phyloP scores from a whole-genome alignment of 2,329 filamentous ascomycete species.

The Sarocladium kiliense region DNA sequence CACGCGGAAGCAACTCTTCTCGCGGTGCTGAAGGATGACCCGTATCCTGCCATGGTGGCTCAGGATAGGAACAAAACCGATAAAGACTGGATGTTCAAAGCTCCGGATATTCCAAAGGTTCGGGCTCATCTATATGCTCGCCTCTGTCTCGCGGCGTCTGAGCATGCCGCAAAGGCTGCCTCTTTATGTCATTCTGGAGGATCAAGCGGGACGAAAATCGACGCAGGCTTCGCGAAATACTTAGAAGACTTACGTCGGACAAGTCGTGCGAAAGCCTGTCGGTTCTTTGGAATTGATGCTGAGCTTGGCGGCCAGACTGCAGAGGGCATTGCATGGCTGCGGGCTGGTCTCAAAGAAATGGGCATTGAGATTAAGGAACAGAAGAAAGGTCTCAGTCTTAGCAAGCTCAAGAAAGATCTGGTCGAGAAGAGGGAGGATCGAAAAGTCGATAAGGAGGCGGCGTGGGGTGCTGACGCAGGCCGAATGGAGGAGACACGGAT shows the following conservation, averaged over 20 bases:
- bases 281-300: conserved; percentile 87
- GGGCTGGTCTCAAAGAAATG: conserved; percentile 70
- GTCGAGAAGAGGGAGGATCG: conserved; percentile 74
- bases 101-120: conserved; percentile 82
- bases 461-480: conserved; percentile 81
- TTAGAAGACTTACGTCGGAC: conserved; percentile 69
- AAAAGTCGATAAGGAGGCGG: conserved; percentile 65
- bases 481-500: conserved; percentile 79
- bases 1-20: conserved; percentile 86
- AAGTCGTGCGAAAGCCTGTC: conserved; percentile 76
- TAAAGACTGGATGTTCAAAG: conserved; percentile 94
- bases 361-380: conserved; percentile 51
- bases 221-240: conserved; percentile 65
- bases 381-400: conserved; percentile 52
- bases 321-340: conserved; percentile 80
- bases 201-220: conserved; percentile 41
- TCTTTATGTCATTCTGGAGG: conserved; percentile 40
- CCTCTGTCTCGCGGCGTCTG: conserved; percentile 79
- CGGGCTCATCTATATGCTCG: conserved; percentile 83
- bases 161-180: conserved; percentile 74
- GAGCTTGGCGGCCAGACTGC: conserved; percentile 79
- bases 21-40: conserved; percentile 89
- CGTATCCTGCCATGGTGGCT: conserved; percentile 77
- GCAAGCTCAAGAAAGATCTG: conserved; percentile 67
- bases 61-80: conserved; percentile 78